Percentiles rank a stretch among this genome's conserved stretches.
Conservation (phyloP, 768 basidiomycete species). For the Boletus vermiculosoides region DNA sequence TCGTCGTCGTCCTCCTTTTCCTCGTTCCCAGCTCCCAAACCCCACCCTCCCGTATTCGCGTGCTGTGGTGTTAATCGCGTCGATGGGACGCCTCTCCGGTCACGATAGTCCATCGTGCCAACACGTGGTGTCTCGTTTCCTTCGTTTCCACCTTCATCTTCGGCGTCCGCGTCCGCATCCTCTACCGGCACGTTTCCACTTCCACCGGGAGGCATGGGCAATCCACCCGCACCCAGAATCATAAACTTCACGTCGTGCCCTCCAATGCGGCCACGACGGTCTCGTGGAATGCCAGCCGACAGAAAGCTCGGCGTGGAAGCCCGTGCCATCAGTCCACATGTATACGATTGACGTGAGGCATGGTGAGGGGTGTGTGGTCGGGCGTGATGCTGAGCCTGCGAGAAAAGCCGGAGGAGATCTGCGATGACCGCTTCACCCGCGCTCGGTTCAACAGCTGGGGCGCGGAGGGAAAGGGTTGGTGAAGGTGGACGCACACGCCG, state of each 20-base stretch:
- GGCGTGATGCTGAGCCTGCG: constrained; percentile 48
- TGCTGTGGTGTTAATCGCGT: constrained; percentile 38
- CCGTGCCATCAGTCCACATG: constrained; percentile 28
- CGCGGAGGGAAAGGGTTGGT: constrained; percentile 57
- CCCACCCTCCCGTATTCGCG: constrained; percentile 72
- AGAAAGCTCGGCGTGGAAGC: constrained; percentile 60
- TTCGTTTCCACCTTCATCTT: constrained; percentile 41
- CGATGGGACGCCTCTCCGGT: background rate
- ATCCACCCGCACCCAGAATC: constrained; percentile 31
- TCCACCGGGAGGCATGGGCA: constrained; percentile 10
- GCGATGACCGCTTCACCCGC: constrained; percentile 66
- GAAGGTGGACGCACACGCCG: constrained; percentile 54
- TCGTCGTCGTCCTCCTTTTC: constrained; percentile 65
- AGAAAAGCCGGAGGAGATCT: constrained; percentile 64
- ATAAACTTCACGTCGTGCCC: constrained; percentile 31
- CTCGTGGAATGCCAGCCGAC: constrained; percentile 70
- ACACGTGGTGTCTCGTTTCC: constrained; percentile 58
- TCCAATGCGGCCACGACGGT: constrained; percentile 75
- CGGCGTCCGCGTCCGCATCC: constrained; percentile 34
- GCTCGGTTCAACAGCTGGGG: constrained; percentile 51
- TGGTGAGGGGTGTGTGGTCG: constrained; percentile 23
- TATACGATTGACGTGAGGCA: constrained; percentile 28
- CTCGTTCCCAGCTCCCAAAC: constrained; percentile 59
- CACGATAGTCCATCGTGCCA: constrained; percentile 42
- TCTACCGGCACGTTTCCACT: constrained; percentile 10